phyloP scores from a whole-genome alignment of 352 stramenopile genomes.

The Globisporangium cylindrosporum region DNA sequence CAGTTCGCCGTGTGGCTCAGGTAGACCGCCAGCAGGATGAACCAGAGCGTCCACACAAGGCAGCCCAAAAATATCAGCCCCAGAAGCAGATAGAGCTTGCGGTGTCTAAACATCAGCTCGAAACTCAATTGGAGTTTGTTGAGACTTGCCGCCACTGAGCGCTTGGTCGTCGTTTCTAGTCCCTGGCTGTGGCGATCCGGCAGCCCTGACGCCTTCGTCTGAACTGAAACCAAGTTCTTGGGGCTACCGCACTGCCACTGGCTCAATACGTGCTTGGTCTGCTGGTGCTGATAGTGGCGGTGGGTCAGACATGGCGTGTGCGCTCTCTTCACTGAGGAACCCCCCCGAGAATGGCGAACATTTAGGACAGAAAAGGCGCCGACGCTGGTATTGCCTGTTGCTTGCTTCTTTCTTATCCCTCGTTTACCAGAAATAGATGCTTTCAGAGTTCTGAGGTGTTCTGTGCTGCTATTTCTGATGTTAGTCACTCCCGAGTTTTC shows the following conservation, averaged over 20 bases:
- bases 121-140: background rate
- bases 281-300: background rate
- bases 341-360: background rate
- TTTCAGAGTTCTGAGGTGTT: background rate
- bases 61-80: background rate
- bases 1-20: conserved; percentile 35
- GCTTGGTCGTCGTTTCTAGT: background rate
- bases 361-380: background rate
- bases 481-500: background rate
- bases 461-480: background rate
- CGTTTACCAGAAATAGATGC: background rate
- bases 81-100: background rate
- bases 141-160: background rate
- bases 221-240: background rate
- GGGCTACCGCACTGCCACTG: too few relatives aligned
- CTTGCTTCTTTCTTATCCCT: background rate
- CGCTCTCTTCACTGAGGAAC: background rate
- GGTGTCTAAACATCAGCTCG: background rate
- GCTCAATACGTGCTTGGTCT: background rate
- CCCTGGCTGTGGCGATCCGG: background rate
- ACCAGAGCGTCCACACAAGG: conserved; percentile 27
- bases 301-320: background rate
- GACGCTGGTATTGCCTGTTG: background rate
- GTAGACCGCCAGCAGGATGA: conserved; percentile 27
- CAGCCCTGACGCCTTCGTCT: background rate